Percentiles rank a stretch among this genome's conserved stretches.
Conservation (phyloP, 176 grass and related monocot species). For the Raddia guianensis region DNA sequence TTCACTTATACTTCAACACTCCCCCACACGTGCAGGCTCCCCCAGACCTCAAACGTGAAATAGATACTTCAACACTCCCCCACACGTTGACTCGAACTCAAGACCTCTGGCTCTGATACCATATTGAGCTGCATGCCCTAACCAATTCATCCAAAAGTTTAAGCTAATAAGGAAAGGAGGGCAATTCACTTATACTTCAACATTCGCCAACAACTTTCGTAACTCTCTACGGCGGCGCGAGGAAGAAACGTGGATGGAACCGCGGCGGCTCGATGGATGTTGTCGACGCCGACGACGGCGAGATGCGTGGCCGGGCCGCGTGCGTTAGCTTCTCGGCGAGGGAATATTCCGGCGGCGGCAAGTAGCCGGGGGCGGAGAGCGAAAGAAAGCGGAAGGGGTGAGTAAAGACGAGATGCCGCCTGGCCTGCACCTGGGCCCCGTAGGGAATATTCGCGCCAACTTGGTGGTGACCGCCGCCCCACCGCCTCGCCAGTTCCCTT, state of each 20-base stretch:
- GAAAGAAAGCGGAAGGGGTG: not conserved
- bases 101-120: no score
- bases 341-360: slow-evolving; percentile 35
- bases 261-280: not conserved
- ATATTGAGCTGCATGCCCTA: no score
- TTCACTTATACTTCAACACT: no score
- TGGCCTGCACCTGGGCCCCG: not conserved
- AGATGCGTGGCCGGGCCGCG: not conserved
- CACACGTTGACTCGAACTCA: no score
- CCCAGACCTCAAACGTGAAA: no score
- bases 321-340: not conserved
- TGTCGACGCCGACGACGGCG: slow-evolving; percentile 16
- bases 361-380: not conserved
- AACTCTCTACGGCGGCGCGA: no score
- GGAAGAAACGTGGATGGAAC: not conserved
- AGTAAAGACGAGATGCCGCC: not conserved
- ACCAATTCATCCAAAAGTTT: no score
- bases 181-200: no score
- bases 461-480: slow-evolving; percentile 52
- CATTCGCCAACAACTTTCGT: no score
- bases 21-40: no score
- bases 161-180: no score
- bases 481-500: not conserved
- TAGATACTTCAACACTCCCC: no score
- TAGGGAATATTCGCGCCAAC: slow-evolving; percentile 51